Conservation (phyloP, 495 filamentous ascomycete genomes). For the Hyaloscypha finlandica region DNA sequence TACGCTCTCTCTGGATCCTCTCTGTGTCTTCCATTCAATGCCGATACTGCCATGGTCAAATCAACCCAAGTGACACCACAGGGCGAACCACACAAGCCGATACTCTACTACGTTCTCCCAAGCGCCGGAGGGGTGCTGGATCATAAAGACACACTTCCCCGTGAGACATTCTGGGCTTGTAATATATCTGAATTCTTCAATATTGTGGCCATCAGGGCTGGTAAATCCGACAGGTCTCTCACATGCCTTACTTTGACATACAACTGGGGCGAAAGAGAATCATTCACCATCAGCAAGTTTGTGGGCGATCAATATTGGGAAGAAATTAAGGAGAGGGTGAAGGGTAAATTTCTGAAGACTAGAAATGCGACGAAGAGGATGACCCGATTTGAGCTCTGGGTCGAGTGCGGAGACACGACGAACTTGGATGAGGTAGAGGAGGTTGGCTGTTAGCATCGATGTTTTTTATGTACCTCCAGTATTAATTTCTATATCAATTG, state of each 20-base stretch:
- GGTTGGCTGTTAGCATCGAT: neutral
- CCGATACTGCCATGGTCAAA: neutral
- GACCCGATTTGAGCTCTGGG: neutral
- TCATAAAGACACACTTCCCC: neutral
- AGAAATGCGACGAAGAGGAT: neutral
- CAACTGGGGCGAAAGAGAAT: neutral
- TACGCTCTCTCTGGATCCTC: neutral
- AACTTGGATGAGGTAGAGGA: neutral
- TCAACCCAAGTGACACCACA: neutral
- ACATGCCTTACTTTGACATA: neutral
- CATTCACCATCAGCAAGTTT: neutral
- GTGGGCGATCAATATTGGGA: neutral
- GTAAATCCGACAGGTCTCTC: neutral
- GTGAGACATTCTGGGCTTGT: neutral
- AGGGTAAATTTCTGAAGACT: neutral
- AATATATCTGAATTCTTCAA: neutral
- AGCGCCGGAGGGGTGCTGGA: neutral
- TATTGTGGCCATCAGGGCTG: neutral
- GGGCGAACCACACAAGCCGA: neutral
- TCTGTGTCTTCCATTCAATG: neutral
- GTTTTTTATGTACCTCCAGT: too few relatives aligned
- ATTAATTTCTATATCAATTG: too few relatives aligned
- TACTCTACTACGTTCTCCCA: neutral
- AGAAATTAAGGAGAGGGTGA: neutral
- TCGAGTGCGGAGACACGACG: neutral